Base-by-base conservation (phyloP, 208 protist species). In the Leishmania guyanensis region DNA sequence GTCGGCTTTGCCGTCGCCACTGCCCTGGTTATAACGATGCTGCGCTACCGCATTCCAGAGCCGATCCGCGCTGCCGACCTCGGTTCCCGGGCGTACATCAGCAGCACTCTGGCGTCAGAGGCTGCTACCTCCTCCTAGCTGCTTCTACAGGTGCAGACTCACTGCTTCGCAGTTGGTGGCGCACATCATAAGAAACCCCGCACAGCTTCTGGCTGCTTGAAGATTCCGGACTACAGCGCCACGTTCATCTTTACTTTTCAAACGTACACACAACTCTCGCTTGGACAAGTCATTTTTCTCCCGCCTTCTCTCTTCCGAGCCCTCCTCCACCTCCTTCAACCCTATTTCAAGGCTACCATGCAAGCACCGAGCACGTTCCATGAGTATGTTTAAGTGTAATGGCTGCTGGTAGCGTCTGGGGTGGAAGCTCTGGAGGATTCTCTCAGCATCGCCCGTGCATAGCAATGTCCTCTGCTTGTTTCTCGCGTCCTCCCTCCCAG, bases 11-110 rank as follows among this genome's bases (percentile, higher is more conserved):
- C 88, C 17, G 90, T 93, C 46, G 91, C 96, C 3, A 84, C 96
- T 3, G 87, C 82, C 17, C 62, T 93, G 68, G 84, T 93, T 10
- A 46, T 86, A 4, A 79, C 74, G 2, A 93, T 91, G 75, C 88
- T 88, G 56, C 81, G 71, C 1, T 80, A 94, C 54, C 89, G 97
- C 29, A 89, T 99, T 3, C 97, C 98, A 3, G 98, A 99, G 84
- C 97, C 98, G 9, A 94, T 98, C 14, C 90, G 97, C 1, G 91
- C 93, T 33, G 98, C 98, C 3, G 98, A 99, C 79, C 69, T 98
- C 36, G 78, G 76, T 48, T 98, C 96, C 10, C 89, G 98, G 48
- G 88, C 94, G 43, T 98, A 88, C 74, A 92, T 96, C 82, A 89
- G 87, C 29, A 56, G 81, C 33, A 2, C 43, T 0, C 20, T 46